These are phyloP conservation scores for Candida patagonica DNA, from an alignment of 805 yeast genomes.

Conservation along the genomic window DNA sequence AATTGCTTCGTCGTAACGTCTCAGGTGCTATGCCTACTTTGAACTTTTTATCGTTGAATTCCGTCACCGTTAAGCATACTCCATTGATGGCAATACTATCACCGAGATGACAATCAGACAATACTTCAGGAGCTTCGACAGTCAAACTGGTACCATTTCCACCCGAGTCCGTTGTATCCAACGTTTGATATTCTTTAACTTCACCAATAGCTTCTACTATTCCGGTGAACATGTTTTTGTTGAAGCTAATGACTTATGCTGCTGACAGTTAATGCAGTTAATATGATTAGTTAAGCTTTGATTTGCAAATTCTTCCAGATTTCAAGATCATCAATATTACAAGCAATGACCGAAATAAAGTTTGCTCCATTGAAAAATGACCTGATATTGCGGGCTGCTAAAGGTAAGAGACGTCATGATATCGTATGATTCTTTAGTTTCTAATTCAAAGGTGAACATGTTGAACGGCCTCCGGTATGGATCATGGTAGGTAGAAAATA, in stretches of 20 bases:
- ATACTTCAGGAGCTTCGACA: slow-evolving; percentile 53
- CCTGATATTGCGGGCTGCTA: slow-evolving; percentile 82
- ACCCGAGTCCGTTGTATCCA: slow-evolving; percentile 46
- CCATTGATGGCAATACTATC: slow-evolving; percentile 92
- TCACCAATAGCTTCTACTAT: slow-evolving; percentile 79
- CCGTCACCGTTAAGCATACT: slow-evolving; percentile 84
- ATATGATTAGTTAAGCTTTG: background rate
- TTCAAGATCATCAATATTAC: background rate
- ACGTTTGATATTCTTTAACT: slow-evolving; percentile 16
- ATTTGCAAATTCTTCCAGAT: background rate
- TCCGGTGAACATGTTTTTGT: slow-evolving; percentile 74
- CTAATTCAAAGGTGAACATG: slow-evolving; percentile 45
- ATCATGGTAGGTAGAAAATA: slow-evolving; percentile 54
- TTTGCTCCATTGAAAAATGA: slow-evolving; percentile 85
- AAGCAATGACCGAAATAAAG: slow-evolving; percentile 15
- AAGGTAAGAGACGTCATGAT: slow-evolving; percentile 33
- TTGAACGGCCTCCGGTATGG: slow-evolving; percentile 98
- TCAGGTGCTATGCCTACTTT: slow-evolving; percentile 93
- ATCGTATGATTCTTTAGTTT: background rate
- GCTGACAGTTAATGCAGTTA: background rate
- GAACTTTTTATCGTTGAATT: slow-evolving; percentile 48
- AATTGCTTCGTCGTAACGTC: slow-evolving; percentile 70
- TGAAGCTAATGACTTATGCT: background rate
- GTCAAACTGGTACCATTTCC: slow-evolving; percentile 69
- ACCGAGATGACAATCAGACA: slow-evolving; percentile 81